Evolutionary conservation across 2,329 filamentous ascomycete species (phyloP).

Genomic region (Trichoderma sp.): DNA sequence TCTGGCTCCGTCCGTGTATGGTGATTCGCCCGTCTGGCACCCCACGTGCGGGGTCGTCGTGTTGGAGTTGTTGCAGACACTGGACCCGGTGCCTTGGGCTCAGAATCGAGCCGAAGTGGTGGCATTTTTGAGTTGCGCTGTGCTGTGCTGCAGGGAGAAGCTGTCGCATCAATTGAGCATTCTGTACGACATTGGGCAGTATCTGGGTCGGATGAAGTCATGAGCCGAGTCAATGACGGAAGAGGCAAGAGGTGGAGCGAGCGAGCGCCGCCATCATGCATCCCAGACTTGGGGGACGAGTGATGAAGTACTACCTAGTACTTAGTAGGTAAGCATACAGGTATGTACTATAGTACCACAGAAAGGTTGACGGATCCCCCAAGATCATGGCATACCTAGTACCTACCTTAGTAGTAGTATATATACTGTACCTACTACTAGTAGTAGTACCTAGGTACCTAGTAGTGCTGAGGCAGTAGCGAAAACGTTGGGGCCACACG

Average conservation of each 20-base stretch:
- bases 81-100: not conserved
- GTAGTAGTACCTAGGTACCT: too few relatives aligned
- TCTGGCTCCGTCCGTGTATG: not conserved
- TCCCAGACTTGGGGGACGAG: too few relatives aligned
- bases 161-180: not conserved
- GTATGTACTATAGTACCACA: too few relatives aligned
- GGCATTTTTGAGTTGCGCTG: not conserved
- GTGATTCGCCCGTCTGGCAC: slow-evolving; percentile 3
- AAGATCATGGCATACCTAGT: too few relatives aligned
- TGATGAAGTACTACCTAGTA: too few relatives aligned
- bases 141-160: not conserved
- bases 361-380: not conserved
- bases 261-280: not conserved
- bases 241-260: not conserved
- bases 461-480: not conserved
- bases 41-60: slow-evolving; percentile 1
- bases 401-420: too few relatives aligned
- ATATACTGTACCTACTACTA: too few relatives aligned
- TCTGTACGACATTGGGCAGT: not conserved
- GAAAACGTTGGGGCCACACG: not conserved
- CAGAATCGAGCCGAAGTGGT: not conserved
- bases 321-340: too few relatives aligned
- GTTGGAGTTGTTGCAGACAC: not conserved
- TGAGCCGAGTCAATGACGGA: not conserved
- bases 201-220: not conserved